Base-by-base conservation (phyloP, 306 rosid species). In the Albizia julibrissin region DNA sequence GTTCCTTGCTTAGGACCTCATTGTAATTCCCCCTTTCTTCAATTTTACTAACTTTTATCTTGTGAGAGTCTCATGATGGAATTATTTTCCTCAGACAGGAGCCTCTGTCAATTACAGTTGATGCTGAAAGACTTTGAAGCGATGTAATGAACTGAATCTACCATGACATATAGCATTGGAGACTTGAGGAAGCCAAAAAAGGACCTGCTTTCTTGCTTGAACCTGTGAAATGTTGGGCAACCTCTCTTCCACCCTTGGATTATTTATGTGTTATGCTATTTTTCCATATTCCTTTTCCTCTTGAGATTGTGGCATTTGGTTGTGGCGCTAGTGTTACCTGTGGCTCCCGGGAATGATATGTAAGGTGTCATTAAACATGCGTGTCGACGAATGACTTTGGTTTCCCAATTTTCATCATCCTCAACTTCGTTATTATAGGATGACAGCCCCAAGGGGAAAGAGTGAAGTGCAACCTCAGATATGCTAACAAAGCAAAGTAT, bases 141-240 rank as follows among this genome's bases (percentile, higher is more conserved):
- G 54, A 42, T 69, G 6, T 24, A 22, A 39, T 39, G 24, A 69
- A 7, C 71, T 16, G 24, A 66, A 31, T 33, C 24, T 34, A 33
- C 22, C 24, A 7, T 18, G 42, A 59, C 76, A 74, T 72, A 61
- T 47, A 66, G 56, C 78, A 44, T 56, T 56, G 58, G 56, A 31
- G 62, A 76, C 50, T 77, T 85, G 75, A 50, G 31, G 72, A 79
- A 43, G 69, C 52, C 73, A 49, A n/a, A 77, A 31, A 34, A 54
- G 78, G 44, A 80, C 76, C 21, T 39, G 43, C 75, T 49, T 79
- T 79, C 72, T 75, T 74, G 42, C 65, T 72, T 83, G 69, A 46
- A 24, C 44, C 62, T 40, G 65, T 44, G 72, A 70, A 70, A 75
- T 29, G 14, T 42, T 62, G n/a, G 47, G 34, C 29, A 44, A 62